Evolutionary conservation across 2,329 filamentous ascomycete species (phyloP).

Genomic region (Neurospora crassa): DNA sequence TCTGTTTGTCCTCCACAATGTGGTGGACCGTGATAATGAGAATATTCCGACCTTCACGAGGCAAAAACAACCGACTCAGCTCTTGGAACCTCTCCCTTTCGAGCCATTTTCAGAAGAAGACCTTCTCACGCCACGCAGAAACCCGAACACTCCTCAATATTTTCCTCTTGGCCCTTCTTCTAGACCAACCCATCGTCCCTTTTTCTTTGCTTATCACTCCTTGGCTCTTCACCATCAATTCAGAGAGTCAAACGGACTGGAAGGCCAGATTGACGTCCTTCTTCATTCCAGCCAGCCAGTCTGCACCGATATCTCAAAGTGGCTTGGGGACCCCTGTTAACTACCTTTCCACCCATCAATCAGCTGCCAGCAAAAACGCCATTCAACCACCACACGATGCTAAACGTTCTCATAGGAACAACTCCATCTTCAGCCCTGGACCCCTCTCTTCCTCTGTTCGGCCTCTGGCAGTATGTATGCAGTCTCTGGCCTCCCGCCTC

Average conservation of each 20-base stretch:
- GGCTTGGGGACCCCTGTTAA: neutral
- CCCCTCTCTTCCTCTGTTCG: neutral
- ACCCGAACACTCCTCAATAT: neutral
- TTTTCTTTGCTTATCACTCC: neutral
- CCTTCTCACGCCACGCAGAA: neutral
- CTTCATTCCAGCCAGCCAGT: neutral
- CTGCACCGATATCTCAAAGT: neutral
- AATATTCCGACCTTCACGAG: neutral
- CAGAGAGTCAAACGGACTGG: neutral
- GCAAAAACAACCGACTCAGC: neutral
- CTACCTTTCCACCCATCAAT: neutral
- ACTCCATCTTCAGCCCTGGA: neutral
- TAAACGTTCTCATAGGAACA: neutral
- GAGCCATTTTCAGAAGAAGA: neutral
- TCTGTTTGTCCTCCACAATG: neutral
- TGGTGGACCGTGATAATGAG: neutral
- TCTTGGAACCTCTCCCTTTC: neutral
- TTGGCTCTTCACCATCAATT: neutral
- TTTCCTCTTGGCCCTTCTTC: neutral
- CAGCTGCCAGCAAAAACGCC: neutral
- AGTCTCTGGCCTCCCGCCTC: neutral
- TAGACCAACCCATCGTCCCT: neutral
- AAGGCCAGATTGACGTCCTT: neutral
- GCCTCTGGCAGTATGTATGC: neutral
- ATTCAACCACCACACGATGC: neutral